A percentile compares a stretch with the other conserved stretches of the same genome.
Evolutionary conservation across 108 stramenopile species (phyloP).

Genomic region (Fragilaria radians): DNA sequence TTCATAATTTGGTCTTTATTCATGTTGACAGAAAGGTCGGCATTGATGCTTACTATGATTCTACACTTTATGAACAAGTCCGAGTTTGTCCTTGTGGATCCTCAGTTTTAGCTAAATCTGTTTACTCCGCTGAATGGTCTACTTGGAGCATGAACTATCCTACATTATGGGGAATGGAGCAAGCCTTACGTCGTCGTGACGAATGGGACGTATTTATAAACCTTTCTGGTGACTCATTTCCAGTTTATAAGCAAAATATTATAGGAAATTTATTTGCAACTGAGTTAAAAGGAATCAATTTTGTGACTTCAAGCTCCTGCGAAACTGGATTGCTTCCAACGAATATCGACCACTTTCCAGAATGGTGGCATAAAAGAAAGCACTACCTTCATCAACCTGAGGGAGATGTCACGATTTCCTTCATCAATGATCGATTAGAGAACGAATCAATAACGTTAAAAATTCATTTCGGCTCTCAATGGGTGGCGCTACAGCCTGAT

Average conservation of each 20-base stretch:
- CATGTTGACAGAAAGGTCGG: conserved; percentile 72
- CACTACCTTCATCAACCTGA: conserved; percentile 52
- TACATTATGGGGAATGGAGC: conserved; percentile 73
- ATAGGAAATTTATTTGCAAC: conserved; percentile 48
- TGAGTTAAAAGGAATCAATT: conserved; percentile 60
- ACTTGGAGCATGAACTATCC: conserved; percentile 85
- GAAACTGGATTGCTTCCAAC: conserved; percentile 77
- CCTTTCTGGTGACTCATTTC: conserved; percentile 73
- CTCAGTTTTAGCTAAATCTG: conserved; percentile 27
- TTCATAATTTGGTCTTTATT: conserved; percentile 55
- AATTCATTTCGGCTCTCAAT: conserved; percentile 84
- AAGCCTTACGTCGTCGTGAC: conserved; percentile 17
- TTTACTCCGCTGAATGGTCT: conserved; percentile 52
- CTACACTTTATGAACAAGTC: conserved; percentile 42
- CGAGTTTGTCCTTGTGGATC: conserved; percentile 43
- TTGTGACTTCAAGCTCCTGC: conserved; percentile 73
- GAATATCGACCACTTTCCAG: conserved; percentile 53
- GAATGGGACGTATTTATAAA: conserved; percentile 82
- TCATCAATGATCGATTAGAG: conserved; percentile 38
- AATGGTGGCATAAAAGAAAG: conserved; percentile 70
- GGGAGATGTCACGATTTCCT: conserved; percentile 25
- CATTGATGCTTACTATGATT: conserved; percentile 29
- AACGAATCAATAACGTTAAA: conserved; percentile 11
- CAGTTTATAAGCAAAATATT: conserved; percentile 51
- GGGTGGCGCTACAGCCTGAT: conserved; percentile 74